Percentiles rank a stretch among this genome's conserved stretches.
Evolutionary conservation across 2,329 filamentous ascomycete species (phyloP).

Genomic region (Colletotrichum liaoningense): DNA sequence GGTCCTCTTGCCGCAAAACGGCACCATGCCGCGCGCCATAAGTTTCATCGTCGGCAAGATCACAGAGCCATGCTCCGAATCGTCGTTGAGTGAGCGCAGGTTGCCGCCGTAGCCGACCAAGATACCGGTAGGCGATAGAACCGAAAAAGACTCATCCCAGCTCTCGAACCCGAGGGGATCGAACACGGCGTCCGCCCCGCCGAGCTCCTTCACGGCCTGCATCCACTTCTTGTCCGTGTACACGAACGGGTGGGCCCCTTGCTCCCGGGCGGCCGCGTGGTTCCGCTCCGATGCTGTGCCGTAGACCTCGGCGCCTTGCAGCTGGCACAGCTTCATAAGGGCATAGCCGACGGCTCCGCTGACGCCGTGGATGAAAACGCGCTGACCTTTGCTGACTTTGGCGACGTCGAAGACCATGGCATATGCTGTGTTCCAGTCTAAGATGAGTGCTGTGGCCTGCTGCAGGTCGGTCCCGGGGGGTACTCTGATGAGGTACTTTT

Average conservation of each 20-base stretch:
- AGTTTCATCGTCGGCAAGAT: slow-evolving; percentile 48
- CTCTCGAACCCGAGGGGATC: slow-evolving; percentile 63
- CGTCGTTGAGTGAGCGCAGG: slow-evolving; percentile 43
- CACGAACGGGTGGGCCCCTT: slow-evolving; percentile 56
- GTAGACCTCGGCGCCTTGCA: slow-evolving; percentile 59
- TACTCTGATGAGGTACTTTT: slow-evolving; percentile 57
- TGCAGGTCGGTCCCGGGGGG: slow-evolving; percentile 53
- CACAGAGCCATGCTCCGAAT: slow-evolving; percentile 46
- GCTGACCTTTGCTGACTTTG: slow-evolving; percentile 54
- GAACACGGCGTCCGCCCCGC: slow-evolving; percentile 59
- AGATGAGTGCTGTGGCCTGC: slow-evolving; percentile 52
- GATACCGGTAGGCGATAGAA: slow-evolving; percentile 53
- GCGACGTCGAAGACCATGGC: slow-evolving; percentile 50
- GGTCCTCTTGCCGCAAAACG: slow-evolving; percentile 42
- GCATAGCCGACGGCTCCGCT: slow-evolving; percentile 62
- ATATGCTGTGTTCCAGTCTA: slow-evolving; percentile 59
- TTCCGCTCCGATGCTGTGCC: slow-evolving; percentile 60
- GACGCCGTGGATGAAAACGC: slow-evolving; percentile 62
- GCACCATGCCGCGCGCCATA: slow-evolving; percentile 39
- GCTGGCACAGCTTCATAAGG: slow-evolving; percentile 52
- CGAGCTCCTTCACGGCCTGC: slow-evolving; percentile 53
- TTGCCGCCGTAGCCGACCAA: slow-evolving; percentile 54
- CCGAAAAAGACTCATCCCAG: slow-evolving; percentile 60
- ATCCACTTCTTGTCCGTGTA: slow-evolving; percentile 64
- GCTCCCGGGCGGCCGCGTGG: slow-evolving; percentile 50